Evolutionary conservation across 73 alveolate genomes (phyloP), one percentile per base, ranked within the genome.

Genomic region (Stentor coeruleus): DNA sequence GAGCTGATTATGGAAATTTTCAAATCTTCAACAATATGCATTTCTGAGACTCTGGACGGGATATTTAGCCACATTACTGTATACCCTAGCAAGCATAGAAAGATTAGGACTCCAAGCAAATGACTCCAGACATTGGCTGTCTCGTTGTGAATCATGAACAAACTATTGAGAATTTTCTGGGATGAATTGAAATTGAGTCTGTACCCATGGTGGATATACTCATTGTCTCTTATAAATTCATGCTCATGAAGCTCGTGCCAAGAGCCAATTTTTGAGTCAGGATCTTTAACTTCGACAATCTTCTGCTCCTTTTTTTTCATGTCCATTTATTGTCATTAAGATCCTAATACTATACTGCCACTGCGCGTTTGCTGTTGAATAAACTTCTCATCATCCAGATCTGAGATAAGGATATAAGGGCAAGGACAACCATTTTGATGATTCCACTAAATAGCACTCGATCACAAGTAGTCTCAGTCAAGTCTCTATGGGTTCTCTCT

Each of bases 91-190:
- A 66, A 66, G 40, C 20, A 20, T 20, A 66, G 6, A 33, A 75
- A 75, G 14, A 75, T 33, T 0, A 75, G 6, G 59, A 33, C 90
- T 39, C 98, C 98, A 55, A 92, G 77, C 30, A 91, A 49, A 76
- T 93, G 98, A 37, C 91, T 86, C 97, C 98, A 93, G 39, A 93
- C 87, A 82, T 93, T 93, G 55, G 90, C 85, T n/a, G 95, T 82
- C 86, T 93, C 98, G 79, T 93, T 93, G 76, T 91, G 97, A 15
- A 86, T 77, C 89, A 74, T 79, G 77, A 93, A 91, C 60, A 93
- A 82, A 26, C 92, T 82, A 59, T 83, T 88, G 77, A 93, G 72
- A n/a, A 89, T 84, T 59, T 84, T 82, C 2, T 76, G 39, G 33
- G 81, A 28, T 35, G 91, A 84, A 75, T 89, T 90, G 87, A 87